Evolutionary conservation across 768 basidiomycete genomes (phyloP).

Genomic region (Pisolithus tinctorius): DNA sequence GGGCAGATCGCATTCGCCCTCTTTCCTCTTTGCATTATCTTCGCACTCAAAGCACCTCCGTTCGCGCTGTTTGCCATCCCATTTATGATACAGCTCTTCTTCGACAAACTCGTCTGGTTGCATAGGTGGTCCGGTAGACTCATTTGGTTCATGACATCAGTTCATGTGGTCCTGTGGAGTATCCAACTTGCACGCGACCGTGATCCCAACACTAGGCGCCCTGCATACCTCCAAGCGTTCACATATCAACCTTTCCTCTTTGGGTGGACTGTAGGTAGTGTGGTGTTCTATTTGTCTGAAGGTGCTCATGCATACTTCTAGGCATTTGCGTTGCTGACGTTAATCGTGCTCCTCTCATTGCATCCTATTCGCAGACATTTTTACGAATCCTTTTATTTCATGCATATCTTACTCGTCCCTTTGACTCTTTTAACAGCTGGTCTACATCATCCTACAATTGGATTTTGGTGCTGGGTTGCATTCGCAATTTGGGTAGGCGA

Average conservation of each 20-base stretch:
- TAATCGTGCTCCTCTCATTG: slow-evolving; percentile 47
- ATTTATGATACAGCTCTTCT: slow-evolving; percentile 55
- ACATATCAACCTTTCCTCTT: slow-evolving; percentile 55
- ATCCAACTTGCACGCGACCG: slow-evolving; percentile 54
- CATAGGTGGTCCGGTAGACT: slow-evolving; percentile 69
- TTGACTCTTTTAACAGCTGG: slow-evolving; percentile 54
- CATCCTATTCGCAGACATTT: slow-evolving; percentile 42
- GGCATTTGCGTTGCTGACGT: slow-evolving; percentile 51
- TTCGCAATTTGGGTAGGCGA: slow-evolving; percentile 59
- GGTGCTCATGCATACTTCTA: slow-evolving; percentile 18
- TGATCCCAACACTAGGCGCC: slow-evolving; percentile 33
- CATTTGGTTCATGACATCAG: slow-evolving; percentile 53
- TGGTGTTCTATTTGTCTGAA: slow-evolving; percentile 2
- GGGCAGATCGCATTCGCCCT: slow-evolving; percentile 70
- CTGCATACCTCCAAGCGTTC: slow-evolving; percentile 48
- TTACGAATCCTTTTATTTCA: slow-evolving; percentile 61
- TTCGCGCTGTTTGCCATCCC: slow-evolving; percentile 66
- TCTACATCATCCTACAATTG: slow-evolving; percentile 60
- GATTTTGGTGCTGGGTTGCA: slow-evolving; percentile 65
- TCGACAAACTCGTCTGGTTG: slow-evolving; percentile 67
- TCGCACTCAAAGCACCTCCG: slow-evolving; percentile 66
- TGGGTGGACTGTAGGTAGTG: slow-evolving; percentile 46
- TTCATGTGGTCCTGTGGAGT: slow-evolving; percentile 66
- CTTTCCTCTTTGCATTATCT: slow-evolving; percentile 60
- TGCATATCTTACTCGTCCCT: slow-evolving; percentile 59